Base-by-base conservation (phyloP, 805 yeast species). In the Teunomyces pallodes region DNA sequence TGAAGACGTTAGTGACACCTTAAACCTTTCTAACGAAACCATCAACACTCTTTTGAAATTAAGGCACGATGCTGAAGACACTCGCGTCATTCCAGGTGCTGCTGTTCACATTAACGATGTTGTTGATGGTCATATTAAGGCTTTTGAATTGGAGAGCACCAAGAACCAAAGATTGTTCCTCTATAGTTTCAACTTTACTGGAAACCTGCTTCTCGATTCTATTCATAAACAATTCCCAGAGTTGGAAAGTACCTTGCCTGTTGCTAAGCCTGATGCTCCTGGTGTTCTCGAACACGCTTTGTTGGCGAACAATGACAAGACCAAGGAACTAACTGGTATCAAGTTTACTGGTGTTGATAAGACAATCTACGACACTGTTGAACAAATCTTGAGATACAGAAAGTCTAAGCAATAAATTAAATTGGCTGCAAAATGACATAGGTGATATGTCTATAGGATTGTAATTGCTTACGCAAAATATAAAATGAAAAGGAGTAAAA, bases 31-130 rank as follows among this genome's bases (percentile, higher is more conserved):
- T 6, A 30, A 46, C 10, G 51, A 43, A 20, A 7, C 42, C 6
- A n/a, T 53, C 36, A 42, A 49, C n/a, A 3, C 9, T 2, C 5
- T 42, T 26, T 28, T 47, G 27, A 42, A 45, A 10, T 13, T 50
- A 51, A 44, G 33, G 26, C 41, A 53, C 13, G 51, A 46, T 2
- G 43, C 51, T 5, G 45, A 41, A 1, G 43, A 56, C 9, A 55
- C 60, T 5, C 17, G 4, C 14, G n/a, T 16, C n/a, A 31, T n/a
- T n/a, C 28, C 13, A 13, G 53, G 31, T 36, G 57, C 54, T n/a
- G 71, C 59, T 43, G 69, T 78, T 31, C 86, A 83, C 60, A 87
- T 83, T 5, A 73, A 86, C 57, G 87, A 84, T 57, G 84, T 79
- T 36, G 86, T 87, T 6, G 59, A 58, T 46, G 81, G 84, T 6